These are phyloP conservation scores for Podospora fimiseda DNA, from an alignment of 495 filamentous ascomycete species.

Conservation along the genomic window DNA sequence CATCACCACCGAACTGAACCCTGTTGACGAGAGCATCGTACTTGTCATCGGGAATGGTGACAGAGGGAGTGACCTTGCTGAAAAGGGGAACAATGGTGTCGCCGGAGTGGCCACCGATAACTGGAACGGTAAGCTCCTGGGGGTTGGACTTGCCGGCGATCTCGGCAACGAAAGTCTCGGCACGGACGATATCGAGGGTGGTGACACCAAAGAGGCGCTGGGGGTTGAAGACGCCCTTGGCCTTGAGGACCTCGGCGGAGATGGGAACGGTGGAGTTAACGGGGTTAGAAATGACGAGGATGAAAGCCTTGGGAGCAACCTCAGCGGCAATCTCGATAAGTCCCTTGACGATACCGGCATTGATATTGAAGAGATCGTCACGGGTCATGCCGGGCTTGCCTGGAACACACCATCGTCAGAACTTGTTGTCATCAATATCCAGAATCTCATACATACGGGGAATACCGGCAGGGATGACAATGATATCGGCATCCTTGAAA, in stretches of 20 bases:
- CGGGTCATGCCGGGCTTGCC: constrained; percentile 99
- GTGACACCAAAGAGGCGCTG: constrained; percentile 96
- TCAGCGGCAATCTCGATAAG: constrained; percentile 81
- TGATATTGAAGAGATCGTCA: constrained; percentile 98
- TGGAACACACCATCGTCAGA: constrained; percentile 29
- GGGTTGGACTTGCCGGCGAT: constrained; percentile 77
- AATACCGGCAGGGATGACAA: constrained; percentile 96
- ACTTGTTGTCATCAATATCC: constrained; percentile 8
- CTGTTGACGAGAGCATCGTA: constrained; percentile 82
- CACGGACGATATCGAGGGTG: constrained; percentile 94
- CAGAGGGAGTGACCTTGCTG: constrained; percentile 74
- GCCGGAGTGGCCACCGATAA: constrained; percentile 94
- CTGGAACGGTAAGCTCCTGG: constrained; percentile 74
- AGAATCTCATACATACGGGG: constrained; percentile 60
- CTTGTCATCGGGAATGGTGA: constrained; percentile 79
- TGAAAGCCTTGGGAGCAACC: constrained; percentile 80
- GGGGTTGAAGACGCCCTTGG: constrained; percentile 84
- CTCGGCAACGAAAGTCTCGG: constrained; percentile 90
- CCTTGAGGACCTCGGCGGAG: constrained; percentile 91
- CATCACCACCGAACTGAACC: constrained; percentile 96
- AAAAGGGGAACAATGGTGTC: constrained; percentile 97
- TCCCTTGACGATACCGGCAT: constrained; percentile 87
- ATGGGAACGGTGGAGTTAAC: constrained; percentile 99
- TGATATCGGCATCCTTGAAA: constrained; percentile 84
- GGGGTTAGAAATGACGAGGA: constrained; percentile 96